Conservation (phyloP, 306 rosid genomes). For the Quercus rubra region DNA sequence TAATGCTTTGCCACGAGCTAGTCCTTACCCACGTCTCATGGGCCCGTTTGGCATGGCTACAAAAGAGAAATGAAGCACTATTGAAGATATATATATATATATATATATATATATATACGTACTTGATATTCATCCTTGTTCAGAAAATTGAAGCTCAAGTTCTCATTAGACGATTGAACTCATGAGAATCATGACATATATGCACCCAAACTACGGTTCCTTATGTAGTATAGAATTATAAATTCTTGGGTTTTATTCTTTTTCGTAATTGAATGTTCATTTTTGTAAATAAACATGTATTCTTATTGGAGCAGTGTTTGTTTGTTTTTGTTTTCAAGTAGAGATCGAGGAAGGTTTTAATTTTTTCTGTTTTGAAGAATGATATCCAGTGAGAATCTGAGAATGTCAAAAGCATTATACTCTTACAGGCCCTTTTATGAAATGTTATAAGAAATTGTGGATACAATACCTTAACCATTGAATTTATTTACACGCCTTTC, state of each 20-base stretch:
- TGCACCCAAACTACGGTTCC: background rate
- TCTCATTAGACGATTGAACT: background rate
- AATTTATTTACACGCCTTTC: too few species aligned
- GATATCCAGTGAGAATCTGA: background rate
- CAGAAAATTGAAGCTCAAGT: background rate
- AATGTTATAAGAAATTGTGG: background rate
- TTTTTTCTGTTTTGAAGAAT: background rate
- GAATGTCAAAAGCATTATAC: background rate
- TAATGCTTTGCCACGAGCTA: background rate
- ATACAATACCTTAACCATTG: background rate
- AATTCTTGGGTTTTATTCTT: background rate
- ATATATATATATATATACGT: too few species aligned
- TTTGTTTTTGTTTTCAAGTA: background rate
- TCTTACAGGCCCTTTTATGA: background rate
- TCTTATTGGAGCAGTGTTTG: background rate
- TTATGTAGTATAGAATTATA: background rate
- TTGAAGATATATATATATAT: background rate
- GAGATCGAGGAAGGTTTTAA: background rate
- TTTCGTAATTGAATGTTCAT: background rate
- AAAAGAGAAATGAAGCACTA: conserved; percentile 19
- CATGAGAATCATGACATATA: background rate
- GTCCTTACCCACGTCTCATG: conserved; percentile 31
- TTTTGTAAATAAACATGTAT: conserved; percentile 2
- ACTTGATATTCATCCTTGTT: background rate
- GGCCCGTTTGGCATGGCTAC: conserved; percentile 33